These are phyloP conservation scores for Leccinum rimulosum DNA, from an alignment of 768 basidiomycete genomes.

Conservation along the genomic window DNA sequence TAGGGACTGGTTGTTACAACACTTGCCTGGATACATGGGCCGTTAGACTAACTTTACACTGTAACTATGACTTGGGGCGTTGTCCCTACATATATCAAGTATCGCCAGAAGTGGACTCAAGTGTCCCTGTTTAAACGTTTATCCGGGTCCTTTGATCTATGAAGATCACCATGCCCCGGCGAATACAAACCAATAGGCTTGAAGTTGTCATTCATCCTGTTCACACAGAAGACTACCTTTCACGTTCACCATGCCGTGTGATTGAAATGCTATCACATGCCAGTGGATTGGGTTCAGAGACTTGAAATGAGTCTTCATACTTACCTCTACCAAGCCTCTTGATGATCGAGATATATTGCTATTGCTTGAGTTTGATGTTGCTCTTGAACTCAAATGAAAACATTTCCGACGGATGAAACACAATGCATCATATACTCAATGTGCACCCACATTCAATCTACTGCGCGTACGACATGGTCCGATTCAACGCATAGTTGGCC, in stretches of 20 bases:
- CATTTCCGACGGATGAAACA: not conserved
- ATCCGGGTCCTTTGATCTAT: not conserved
- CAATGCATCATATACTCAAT: not conserved
- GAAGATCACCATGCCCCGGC: not conserved
- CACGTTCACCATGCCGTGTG: not conserved
- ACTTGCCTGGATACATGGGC: too few species aligned
- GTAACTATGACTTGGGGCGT: not conserved
- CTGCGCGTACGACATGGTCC: conserved; percentile 11
- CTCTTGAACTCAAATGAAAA: not conserved
- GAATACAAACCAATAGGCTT: not conserved
- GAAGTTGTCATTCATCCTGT: not conserved
- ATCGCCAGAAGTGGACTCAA: too few species aligned
- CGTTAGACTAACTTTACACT: too few species aligned
- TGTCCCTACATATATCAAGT: too few species aligned
- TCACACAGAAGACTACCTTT: not conserved
- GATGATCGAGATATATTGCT: too few species aligned
- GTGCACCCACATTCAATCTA: conserved; percentile 1
- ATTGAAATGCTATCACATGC: not conserved
- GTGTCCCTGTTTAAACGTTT: not conserved
- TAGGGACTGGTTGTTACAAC: too few species aligned
- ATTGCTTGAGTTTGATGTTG: not conserved
- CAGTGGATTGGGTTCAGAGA: too few species aligned
- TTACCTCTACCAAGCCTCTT: too few species aligned
- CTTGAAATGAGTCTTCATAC: too few species aligned
- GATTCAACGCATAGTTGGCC: conserved; percentile 19